A percentile compares a stretch with the other conserved stretches of the same genome.
Conservation (phyloP, 164 flowering plant genomes). For the Sextonia rubra region DNA sequence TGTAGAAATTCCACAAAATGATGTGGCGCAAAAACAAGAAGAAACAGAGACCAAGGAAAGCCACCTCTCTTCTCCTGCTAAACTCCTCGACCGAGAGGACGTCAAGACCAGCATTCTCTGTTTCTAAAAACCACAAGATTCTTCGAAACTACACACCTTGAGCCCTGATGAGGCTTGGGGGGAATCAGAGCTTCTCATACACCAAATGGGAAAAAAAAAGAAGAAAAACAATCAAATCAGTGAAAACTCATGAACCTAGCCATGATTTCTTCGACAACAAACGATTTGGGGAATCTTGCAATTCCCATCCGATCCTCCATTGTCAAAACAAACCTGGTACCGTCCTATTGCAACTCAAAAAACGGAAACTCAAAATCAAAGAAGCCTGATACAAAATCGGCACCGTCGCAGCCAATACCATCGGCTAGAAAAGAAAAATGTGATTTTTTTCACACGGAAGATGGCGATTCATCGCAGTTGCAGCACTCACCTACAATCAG, state of each 20-base stretch:
- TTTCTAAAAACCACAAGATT: slow-evolving; percentile 8
- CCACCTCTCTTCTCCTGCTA: background rate
- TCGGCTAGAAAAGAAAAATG: background rate
- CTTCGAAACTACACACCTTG: slow-evolving; percentile 1
- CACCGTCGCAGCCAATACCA: background rate
- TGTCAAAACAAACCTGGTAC: background rate
- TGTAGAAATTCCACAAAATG: background rate
- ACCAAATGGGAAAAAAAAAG: background rate
- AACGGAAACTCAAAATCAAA: background rate
- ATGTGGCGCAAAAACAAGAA: background rate
- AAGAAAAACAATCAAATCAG: background rate
- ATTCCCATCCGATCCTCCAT: background rate
- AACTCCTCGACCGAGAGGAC: too few relatives aligned
- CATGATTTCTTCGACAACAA: background rate
- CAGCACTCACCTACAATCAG: too few relatives aligned
- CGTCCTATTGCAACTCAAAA: background rate
- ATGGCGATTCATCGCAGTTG: too few relatives aligned
- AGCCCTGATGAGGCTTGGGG: background rate
- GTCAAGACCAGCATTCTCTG: background rate
- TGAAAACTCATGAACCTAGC: background rate
- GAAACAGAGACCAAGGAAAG: background rate
- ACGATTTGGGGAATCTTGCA: background rate
- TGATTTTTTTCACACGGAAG: background rate
- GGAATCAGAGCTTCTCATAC: background rate
- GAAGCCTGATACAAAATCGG: background rate